Base-by-base conservation (phyloP, 2,329 filamentous ascomycete genomes). In the Beauveria brongniartii region DNA sequence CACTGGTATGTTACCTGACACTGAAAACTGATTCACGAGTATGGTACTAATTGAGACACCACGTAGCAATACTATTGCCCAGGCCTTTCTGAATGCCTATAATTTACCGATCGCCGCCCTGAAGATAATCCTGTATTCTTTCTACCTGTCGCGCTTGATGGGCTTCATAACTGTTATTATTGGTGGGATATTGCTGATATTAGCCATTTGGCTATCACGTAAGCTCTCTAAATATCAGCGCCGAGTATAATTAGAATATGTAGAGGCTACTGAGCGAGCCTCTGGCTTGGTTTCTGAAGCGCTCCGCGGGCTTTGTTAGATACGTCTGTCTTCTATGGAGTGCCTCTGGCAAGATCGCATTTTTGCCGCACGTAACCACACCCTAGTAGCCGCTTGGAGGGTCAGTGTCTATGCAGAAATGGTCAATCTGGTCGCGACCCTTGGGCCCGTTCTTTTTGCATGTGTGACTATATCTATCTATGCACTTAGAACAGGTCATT, bases 301-400 rank as follows among this genome's bases (percentile, higher is more conserved):
- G 18, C 47, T 61, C 1, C 62, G 55, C 46, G 59, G 55, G 51
- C 50, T 62, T n/a, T 55, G 62, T 7, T 48, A 59, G 26, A 62
- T 63, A 28, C 62, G 60, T 16, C 51, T 63, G 14, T 62, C 59
- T 7, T 63, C 62, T 6, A 56, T 56, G 60, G 62, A 63, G 47
- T n/a, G 16, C 8, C 12, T 59, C 48, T 63, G 62, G 62, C 43
- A 60, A 9, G 14, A 40, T 12, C 50, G 37, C 30, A 46, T 62
- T 34, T 55, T 59, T 30, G 30, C 18, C 12, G 34, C 52, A 8
- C 50, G 62, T 10, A 37, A 63, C 12, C 24, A 57, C 8, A 44
- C 54, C 26, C 44, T 62, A 10, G 47, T 18, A 4, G 22, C 46
- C 6, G 57, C 57, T 16, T 63, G 62, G 62, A 43, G 9, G 41